Evolutionary conservation across 108 stramenopile species (phyloP).

Genomic region (Cyclotella atomus): DNA sequence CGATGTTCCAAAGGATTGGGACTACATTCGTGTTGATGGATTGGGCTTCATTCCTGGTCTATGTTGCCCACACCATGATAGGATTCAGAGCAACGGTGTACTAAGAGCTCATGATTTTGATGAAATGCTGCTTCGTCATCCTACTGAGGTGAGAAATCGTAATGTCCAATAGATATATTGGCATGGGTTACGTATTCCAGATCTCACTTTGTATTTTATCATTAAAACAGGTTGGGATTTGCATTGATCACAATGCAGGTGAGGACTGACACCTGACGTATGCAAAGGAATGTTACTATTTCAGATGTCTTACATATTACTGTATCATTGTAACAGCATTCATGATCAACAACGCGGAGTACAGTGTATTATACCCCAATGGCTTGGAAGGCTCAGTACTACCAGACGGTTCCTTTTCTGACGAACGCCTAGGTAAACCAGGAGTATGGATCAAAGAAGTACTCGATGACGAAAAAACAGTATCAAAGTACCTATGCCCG

Average conservation of each 20-base stretch:
- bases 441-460: constrained; percentile 49
- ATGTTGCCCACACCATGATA: constrained; percentile 79
- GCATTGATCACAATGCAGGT: constrained; percentile 48
- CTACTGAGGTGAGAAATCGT: constrained; percentile 26
- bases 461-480: neutral
- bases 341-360: constrained; percentile 14
- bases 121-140: constrained; percentile 60
- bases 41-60: constrained; percentile 68
- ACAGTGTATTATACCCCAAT: constrained; percentile 23
- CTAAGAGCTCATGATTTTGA: constrained; percentile 68
- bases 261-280: too few species aligned
- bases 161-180: too few species aligned
- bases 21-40: constrained; percentile 64
- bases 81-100: constrained; percentile 70
- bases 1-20: constrained; percentile 53
- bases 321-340: too few species aligned
- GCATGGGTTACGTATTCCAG: too few species aligned
- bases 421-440: constrained; percentile 21
- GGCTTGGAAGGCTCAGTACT: constrained; percentile 28
- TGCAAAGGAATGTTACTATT: too few species aligned
- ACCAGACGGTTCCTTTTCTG: constrained; percentile 28
- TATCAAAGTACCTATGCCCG: constrained; percentile 8
- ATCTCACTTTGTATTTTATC: neutral
- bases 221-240: constrained; percentile 31
- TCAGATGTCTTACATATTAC: too few species aligned